These are phyloP conservation scores for Cephaloascus fragrans DNA, from an alignment of 805 yeast species.

Conservation along the genomic window DNA sequence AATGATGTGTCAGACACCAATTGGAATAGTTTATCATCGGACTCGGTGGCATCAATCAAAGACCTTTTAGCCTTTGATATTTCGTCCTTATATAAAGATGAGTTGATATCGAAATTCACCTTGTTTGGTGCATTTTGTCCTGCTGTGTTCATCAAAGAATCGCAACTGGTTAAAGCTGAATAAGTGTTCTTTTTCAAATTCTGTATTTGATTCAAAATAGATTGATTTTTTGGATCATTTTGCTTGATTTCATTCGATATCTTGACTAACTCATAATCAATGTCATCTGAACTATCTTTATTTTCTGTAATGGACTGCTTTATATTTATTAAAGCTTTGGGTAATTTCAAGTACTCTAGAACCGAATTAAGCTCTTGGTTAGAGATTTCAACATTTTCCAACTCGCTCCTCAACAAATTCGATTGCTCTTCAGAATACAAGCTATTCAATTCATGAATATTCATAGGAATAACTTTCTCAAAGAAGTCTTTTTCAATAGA, in stretches of 20 bases:
- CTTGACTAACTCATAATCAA: constrained; percentile 11
- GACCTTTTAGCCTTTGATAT: constrained; percentile 48
- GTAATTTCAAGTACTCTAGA: constrained; percentile 71
- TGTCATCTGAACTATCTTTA: constrained; percentile 10
- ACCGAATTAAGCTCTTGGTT: constrained; percentile 73
- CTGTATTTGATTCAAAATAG: constrained; percentile 18
- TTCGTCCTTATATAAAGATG: constrained; percentile 33
- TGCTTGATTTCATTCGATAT: background rate
- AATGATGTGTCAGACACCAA: constrained; percentile 23
- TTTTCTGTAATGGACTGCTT: constrained; percentile 23
- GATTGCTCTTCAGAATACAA: constrained; percentile 88
- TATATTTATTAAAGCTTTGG: constrained; percentile 50
- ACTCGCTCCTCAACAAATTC: constrained; percentile 57
- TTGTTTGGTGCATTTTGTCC: constrained; percentile 8
- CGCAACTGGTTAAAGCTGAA: constrained; percentile 22
- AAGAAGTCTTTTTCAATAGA: constrained; percentile 50
- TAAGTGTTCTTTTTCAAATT: constrained; percentile 25
- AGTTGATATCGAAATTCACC: background rate
- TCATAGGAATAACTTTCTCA: constrained; percentile 73
- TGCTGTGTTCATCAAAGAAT: constrained; percentile 19
- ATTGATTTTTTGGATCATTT: background rate
- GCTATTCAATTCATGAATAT: constrained; percentile 80
- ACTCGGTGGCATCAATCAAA: constrained; percentile 47
- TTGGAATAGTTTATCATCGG: constrained; percentile 45
- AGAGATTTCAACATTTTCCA: constrained; percentile 68